Evolutionary conservation across 148 eudicot genomes (phyloP), one percentile per base, ranked within the genome.

Genomic region (Rhododendron vialii): DNA sequence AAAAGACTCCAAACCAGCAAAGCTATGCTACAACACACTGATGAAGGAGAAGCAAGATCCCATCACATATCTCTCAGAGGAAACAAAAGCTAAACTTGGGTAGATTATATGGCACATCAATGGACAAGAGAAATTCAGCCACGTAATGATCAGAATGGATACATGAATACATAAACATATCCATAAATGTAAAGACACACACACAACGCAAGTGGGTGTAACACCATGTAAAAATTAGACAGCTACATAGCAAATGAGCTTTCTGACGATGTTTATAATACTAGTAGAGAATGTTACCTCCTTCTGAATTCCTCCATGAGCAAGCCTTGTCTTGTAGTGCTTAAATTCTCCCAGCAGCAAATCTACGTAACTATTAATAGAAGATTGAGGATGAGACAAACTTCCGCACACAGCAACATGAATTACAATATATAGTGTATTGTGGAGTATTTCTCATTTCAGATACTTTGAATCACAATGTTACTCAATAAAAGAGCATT

Each of bases 261-360:
- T 80, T 50, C 9, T 82, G 33, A 38, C 1, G 1, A 61, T 59
- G 20, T 22, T 82, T 38, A 82, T 36, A 80, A 38, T 50, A 36
- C 43, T 8, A 28, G 63, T 26, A 22, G 17, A 73, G 22, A 76
- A 10, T 30, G 15, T 87, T 93, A 95, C 99, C 98, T 96, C 98
- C 86, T 92, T 92, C 81, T 82, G 90, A 82, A 96, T 93, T 83
- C 93, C 99, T 9, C 95, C 97, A 92, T 95, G 96, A 91, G 94
- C 98, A 86, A 96, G 93, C 91, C 98, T 90, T 89, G 98, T 94
- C 86, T 88, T 93, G 90, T 93, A 96, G 91, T 95, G 98, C 87
- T 95, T 96, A 85, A 95, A 95, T 90, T 96, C 99, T 87, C 98
- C 99, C 90, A 96, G 87, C 80, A 96, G 90, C 76, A 96, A 89